phyloP scores from a whole-genome alignment of 163 green algal genomes.

The Chlorella variabilis region DNA sequence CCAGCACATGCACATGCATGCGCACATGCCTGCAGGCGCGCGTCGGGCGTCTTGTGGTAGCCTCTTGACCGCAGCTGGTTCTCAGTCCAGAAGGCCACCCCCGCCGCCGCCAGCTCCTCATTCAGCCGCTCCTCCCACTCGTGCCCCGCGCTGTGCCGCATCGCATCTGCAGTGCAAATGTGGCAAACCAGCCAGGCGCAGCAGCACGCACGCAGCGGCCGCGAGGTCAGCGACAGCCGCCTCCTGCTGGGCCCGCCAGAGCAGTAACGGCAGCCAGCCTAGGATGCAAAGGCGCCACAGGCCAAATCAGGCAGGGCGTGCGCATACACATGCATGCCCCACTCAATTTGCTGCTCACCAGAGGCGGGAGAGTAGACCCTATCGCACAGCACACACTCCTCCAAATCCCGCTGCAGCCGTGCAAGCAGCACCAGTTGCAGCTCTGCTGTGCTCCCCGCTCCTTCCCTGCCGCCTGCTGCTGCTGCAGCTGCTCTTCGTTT shows the following conservation, averaged over 20 bases:
- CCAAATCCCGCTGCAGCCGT: conserved; percentile 68
- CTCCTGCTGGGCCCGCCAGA: no score
- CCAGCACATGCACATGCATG: no score
- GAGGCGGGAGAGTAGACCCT: conserved; percentile 18
- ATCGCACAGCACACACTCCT: conserved; percentile 71
- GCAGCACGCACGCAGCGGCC: conserved; percentile 60
- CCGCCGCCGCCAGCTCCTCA: conserved; percentile 51
- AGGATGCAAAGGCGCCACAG: no score
- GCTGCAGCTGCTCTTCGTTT: conserved; percentile 7
- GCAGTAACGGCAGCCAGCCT: no score
- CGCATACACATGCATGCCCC: no score
- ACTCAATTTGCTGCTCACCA: no score
- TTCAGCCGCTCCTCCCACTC: conserved; percentile 83
- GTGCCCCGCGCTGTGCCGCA: conserved; percentile 54
- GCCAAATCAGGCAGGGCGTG: no score
- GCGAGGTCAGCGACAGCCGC: conserved; percentile 59
- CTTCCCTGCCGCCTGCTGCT: not conserved
- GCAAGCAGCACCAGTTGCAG: conserved; percentile 36
- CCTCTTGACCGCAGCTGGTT: conserved; percentile 72
- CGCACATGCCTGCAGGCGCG: conserved; percentile 69
- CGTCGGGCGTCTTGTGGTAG: conserved; percentile 84
- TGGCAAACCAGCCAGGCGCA: not conserved
- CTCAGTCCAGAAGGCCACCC: conserved; percentile 84
- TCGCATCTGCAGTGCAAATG: conserved; percentile 21
- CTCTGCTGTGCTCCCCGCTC: conserved; percentile 3